These are phyloP conservation scores for Aureobasidium musti DNA, from an alignment of 2,329 filamentous ascomycete species.

Conservation along the genomic window DNA sequence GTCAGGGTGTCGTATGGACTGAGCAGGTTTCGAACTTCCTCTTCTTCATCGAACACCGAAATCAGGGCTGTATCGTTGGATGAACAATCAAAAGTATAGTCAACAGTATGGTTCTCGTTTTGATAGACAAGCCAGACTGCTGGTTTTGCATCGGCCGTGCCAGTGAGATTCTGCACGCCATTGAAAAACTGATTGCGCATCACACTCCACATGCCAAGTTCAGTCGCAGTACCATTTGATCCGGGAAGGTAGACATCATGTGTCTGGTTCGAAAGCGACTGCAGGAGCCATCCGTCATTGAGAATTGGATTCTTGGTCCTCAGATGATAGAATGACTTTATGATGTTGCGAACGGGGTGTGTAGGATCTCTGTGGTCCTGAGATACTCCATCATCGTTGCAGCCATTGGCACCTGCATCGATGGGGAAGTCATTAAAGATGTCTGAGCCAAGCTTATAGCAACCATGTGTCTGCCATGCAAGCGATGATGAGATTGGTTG, in stretches of 20 bases:
- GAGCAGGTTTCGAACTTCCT: conserved; percentile 63
- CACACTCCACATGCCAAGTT: conserved; percentile 63
- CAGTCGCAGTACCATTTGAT: conserved; percentile 55
- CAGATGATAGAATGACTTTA: conserved; percentile 64
- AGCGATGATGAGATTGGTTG: conserved; percentile 62
- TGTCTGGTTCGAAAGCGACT: conserved; percentile 60
- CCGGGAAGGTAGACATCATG: conserved; percentile 54
- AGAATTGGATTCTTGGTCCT: conserved; percentile 59
- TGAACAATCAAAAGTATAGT: conserved; percentile 61
- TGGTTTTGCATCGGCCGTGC: conserved; percentile 39
- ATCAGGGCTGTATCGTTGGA: conserved; percentile 54
- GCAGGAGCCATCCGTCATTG: conserved; percentile 60
- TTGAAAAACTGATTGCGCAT: conserved; percentile 54
- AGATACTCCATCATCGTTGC: conserved; percentile 58
- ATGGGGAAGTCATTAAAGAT: conserved; percentile 62
- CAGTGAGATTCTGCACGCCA: conserved; percentile 50
- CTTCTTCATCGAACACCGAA: conserved; percentile 57
- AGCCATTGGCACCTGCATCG: conserved; percentile 56
- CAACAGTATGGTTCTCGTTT: conserved; percentile 52
- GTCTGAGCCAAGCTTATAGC: conserved; percentile 58
- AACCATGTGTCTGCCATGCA: conserved; percentile 66
- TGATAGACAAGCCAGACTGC: conserved; percentile 57
- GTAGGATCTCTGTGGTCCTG: conserved; percentile 65
- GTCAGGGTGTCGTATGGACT: conserved; percentile 61
- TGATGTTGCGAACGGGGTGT: conserved; percentile 60